These are phyloP conservation scores for Monosporozyma yasuniensis DNA, from an alignment of 805 yeast genomes.

Conservation along the genomic window DNA sequence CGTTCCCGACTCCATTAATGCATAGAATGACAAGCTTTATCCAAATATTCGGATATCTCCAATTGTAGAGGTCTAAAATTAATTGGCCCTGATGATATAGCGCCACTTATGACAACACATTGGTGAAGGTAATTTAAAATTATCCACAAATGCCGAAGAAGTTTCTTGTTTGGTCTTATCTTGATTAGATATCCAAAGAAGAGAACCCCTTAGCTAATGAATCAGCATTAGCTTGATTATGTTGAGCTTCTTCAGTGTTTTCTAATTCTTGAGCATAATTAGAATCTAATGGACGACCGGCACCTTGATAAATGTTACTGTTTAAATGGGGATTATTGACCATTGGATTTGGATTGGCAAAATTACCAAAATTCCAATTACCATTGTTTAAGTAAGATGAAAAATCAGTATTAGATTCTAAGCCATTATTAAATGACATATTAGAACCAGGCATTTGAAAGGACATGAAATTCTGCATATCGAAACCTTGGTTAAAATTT, in stretches of 20 bases:
- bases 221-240: neutral
- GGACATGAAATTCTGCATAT: slow-evolving; percentile 29
- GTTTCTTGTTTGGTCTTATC: neutral
- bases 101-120: neutral
- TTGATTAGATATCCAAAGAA: slow-evolving; percentile 1
- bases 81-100: neutral
- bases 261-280: slow-evolving; percentile 18
- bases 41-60: neutral
- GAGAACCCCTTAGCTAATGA: slow-evolving; percentile 1
- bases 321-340: slow-evolving; percentile 17
- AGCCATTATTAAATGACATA: slow-evolving; percentile 10
- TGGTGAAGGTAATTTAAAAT: neutral
- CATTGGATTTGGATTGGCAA: slow-evolving; percentile 11
- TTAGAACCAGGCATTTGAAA: slow-evolving; percentile 19
- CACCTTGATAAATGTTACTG: slow-evolving; percentile 8
- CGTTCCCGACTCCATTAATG: too few species aligned
- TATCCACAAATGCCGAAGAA: neutral
- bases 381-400: neutral
- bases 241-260: slow-evolving; percentile 4
- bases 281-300: slow-evolving; percentile 11
- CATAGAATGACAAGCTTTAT: too few species aligned
- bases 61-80: neutral
- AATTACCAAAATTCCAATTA: neutral
- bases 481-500: slow-evolving; percentile 21
- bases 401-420: neutral